A percentile compares a stretch with the other conserved stretches of the same genome.
Conservation (phyloP, 129 eudicot genomes). For the Oenanthe sinensis region DNA sequence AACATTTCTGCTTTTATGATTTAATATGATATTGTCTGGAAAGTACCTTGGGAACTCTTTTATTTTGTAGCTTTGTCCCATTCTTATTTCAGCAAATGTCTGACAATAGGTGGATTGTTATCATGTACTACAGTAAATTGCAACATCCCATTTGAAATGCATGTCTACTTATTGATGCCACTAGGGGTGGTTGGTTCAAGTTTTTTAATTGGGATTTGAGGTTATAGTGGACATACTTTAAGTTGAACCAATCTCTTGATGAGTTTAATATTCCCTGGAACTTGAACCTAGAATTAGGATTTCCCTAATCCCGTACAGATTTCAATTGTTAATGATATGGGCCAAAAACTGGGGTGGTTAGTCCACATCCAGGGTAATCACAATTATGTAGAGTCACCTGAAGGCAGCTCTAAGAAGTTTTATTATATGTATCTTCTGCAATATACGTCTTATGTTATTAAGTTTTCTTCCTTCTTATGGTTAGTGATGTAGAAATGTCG, state of each 20-base stretch:
- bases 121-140: not conserved
- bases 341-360: not conserved
- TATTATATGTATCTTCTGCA: not conserved
- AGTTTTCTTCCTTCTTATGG: not conserved
- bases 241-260: not conserved
- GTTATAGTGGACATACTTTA: not conserved
- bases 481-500: not conserved
- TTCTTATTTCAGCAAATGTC: not conserved
- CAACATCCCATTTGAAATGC: not conserved
- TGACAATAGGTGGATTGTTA: not conserved
- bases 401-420: not conserved
- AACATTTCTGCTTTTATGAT: not conserved
- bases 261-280: not conserved
- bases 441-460: not conserved
- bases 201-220: not conserved
- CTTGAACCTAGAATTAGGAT: not conserved
- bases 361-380: not conserved
- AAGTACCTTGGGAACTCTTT: not conserved
- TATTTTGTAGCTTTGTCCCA: not conserved
- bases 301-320: not conserved
- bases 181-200: not conserved
- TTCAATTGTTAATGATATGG: not conserved
- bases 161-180: not conserved
- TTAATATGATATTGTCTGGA: not conserved
- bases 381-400: not conserved